Base-by-base conservation (phyloP, 495 filamentous ascomycete species). In the Trypethelium eluteriae region DNA sequence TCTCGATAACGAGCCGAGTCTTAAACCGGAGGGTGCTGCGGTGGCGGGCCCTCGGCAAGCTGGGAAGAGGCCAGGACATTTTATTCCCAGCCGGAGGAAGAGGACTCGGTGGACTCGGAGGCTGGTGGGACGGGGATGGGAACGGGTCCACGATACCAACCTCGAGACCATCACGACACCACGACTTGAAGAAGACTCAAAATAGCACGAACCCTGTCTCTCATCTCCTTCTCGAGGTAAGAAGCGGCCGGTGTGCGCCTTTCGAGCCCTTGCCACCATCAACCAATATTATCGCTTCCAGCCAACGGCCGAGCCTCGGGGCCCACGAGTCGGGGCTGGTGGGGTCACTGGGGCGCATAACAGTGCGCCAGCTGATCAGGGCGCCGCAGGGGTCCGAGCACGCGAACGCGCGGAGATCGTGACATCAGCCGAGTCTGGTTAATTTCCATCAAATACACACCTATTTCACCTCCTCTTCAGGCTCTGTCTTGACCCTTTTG, bases 351-450 rank as follows among this genome's bases (percentile, higher is more conserved):
- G 3, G 18, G 18, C 4, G 18, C 25, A 18, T 59, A 2, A 59
- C 53, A 32, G 53, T 4, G 53, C 53, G 32, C 25, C 32, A 7
- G 18, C 11, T n/a, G 53, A 36, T 36, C 18, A 10, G 25, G 3
- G 53, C 53, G 53, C 25, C 0, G 25, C 53, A 59, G 25, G 53
- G 53, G 32, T 36, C 0, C 53, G 3, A 18, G 53, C 25, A 25
- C 25, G 25, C 25, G 25, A 25, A 34, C 25, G 0, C 25, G 53
- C 11, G 53, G 18, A 59, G 53, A 36, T 34, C 7, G 53, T 59
- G 53, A 59, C 53, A 59, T 59, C 53, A 59, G 53, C 53, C 53
- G 53, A 59, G 32, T 44, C 41, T 44, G 41, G 32, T 59, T 59
- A 18, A 11, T 5, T 5, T 53, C 12, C 49, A 46, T 53, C 49